Base-by-base conservation (phyloP, 169 alveolate species). In the Eimeria falciformis region DNA sequence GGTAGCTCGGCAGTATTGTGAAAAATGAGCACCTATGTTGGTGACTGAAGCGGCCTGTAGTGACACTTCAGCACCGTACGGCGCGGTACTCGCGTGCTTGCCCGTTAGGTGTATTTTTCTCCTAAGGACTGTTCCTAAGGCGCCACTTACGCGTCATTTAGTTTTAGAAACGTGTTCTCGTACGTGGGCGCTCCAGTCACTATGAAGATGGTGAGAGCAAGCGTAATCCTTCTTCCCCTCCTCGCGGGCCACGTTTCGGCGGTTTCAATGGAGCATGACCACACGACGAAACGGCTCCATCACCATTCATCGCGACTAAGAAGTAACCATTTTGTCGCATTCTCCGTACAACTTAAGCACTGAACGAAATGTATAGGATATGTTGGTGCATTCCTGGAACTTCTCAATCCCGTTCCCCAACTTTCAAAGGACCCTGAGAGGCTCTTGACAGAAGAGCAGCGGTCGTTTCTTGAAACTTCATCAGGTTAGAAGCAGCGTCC, bases 201-300 rank as follows among this genome's bases (percentile, higher is more conserved):
- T 55, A 37, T 5, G 89, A 55, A 81, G 47, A 81, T 81, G 89
- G 89, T 81, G 73, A 81, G 55, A 65, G 89, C 75, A 55, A 81
- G 88, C 88, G 43, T 50, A 21, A 25, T 81, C 50, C 89, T 81
- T 43, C 89, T 81, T 9, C 89, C 89, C 55, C 89, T 81, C 75
- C 55, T 81, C 75, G 89, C 89, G 68, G 56, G 89, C 89, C 89
- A 81, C 37, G 89, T 81, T 18, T 81, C 89, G 89, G 89, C 89
- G 58, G 89, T 81, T 71, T 81, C 89, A 55, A 81, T 81, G 71
- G 89, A 81, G 75, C 89, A 81, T 46, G 89, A 81, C 33, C 89
- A 81, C 55, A 81, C 89, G 37, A 45, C 89, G 89, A 53, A 81
- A 23, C 89, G 89, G 37, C 89, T 81, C 27, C 89, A 81, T 55